Conservation (phyloP, 1,284 basidiomycete genomes). For the Phellopilus nigrolimitatus region DNA sequence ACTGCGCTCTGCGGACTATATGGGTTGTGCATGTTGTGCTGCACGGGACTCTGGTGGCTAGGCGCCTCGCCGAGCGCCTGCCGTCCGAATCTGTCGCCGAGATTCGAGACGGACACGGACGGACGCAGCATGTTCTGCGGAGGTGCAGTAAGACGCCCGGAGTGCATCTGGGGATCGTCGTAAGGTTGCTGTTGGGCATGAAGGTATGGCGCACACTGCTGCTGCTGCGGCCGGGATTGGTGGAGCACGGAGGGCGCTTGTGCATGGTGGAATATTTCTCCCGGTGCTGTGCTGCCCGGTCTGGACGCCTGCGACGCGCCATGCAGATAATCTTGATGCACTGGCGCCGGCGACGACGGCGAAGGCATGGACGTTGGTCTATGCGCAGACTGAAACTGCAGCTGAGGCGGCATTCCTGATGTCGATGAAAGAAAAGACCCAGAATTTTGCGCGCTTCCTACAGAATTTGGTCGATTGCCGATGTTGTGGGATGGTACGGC, state of each 20-base stretch:
- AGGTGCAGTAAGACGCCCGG: constrained; percentile 16
- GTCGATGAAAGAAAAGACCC: neutral
- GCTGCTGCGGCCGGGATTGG: constrained; percentile 24
- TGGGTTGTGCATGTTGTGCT: constrained; percentile 20
- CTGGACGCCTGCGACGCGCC: neutral
- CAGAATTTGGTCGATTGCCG: neutral
- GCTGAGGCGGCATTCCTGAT: neutral
- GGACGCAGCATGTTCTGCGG: constrained; percentile 2
- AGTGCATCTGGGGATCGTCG: constrained; percentile 9
- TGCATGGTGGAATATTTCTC: neutral
- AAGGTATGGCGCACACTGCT: constrained; percentile 29
- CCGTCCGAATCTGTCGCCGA: constrained; percentile 26
- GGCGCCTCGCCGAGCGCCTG: constrained; percentile 23
- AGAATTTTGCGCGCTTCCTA: constrained; percentile 1
- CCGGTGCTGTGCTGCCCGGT: neutral
- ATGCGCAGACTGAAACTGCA: neutral
- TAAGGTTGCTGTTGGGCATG: too few relatives aligned
- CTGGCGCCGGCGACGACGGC: neutral
- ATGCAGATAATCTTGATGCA: neutral
- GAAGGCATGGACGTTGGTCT: neutral
- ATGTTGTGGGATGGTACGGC: neutral
- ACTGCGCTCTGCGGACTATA: constrained; percentile 5
- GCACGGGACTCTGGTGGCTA: neutral
- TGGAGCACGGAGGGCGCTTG: neutral
- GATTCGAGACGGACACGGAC: constrained; percentile 23